Evolutionary conservation across 2,329 filamentous ascomycete genomes (phyloP).

Genomic region (Venturia pyrina): DNA sequence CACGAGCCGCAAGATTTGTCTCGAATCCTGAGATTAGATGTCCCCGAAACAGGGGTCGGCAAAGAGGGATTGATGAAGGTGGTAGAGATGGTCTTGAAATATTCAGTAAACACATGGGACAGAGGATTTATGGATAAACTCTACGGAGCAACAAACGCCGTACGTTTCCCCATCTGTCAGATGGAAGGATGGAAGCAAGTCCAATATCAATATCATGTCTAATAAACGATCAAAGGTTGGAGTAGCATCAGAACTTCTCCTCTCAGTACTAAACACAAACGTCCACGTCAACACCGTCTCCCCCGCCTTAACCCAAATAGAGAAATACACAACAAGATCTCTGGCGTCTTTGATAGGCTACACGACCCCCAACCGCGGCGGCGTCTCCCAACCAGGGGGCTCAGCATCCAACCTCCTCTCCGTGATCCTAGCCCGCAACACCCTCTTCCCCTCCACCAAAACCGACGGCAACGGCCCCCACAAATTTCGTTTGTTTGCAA

Average conservation of each 20-base stretch:
- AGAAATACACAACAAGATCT: constrained; percentile 67
- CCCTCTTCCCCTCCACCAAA: constrained; percentile 71
- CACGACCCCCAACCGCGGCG: constrained; percentile 55
- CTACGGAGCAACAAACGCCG: constrained; percentile 80
- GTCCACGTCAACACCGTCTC: constrained; percentile 90
- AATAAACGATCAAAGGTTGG: constrained; percentile 47
- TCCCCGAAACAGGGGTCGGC: constrained; percentile 25
- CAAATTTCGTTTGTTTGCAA: constrained; percentile 78
- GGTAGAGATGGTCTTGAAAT: constrained; percentile 61
- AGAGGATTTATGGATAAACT: constrained; percentile 95
- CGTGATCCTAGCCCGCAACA: constrained; percentile 80
- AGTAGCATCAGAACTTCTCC: constrained; percentile 71
- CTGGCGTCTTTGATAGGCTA: constrained; percentile 74
- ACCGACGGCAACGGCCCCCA: constrained; percentile 44
- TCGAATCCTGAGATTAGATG: constrained; percentile 26
- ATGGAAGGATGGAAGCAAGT: too few species aligned
- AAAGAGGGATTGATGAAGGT: constrained; percentile 34
- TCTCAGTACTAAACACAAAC: constrained; percentile 86
- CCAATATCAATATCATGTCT: too few species aligned
- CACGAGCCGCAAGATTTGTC: constrained; percentile 34
- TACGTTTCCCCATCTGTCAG: constrained; percentile 26
- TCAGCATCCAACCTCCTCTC: constrained; percentile 77
- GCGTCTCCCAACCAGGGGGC: constrained; percentile 69
- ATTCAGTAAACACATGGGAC: constrained; percentile 97
- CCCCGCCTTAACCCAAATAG: constrained; percentile 75